A percentile compares a stretch with the other conserved stretches of the same genome.
Evolutionary conservation across 2,329 filamentous ascomycete genomes (phyloP).

Genomic region (Microcyclosporella mali): DNA sequence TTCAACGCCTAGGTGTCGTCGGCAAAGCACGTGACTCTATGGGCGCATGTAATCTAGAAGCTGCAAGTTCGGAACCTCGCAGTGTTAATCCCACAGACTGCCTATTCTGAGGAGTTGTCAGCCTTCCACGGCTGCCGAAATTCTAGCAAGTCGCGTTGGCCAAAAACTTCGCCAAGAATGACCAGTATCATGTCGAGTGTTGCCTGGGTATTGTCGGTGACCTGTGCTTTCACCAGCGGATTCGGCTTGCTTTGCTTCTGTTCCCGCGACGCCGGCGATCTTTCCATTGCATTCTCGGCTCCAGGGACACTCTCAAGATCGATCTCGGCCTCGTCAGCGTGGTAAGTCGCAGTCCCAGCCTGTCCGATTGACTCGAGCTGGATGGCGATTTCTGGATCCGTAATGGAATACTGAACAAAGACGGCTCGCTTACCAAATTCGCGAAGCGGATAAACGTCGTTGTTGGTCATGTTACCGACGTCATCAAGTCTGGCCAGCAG

Average conservation of each 20-base stretch:
- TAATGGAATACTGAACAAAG: constrained; percentile 26
- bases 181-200: constrained; percentile 90
- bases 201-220: constrained; percentile 37
- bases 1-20: no score
- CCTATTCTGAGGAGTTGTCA: neutral
- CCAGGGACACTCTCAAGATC: neutral
- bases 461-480: constrained; percentile 65
- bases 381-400: constrained; percentile 21
- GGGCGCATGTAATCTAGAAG: no score
- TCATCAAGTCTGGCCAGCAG: constrained; percentile 65
- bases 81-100: no score
- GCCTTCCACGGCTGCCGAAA: constrained; percentile 46
- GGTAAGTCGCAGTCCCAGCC: constrained; percentile 13
- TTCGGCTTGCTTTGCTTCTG: constrained; percentile 17
- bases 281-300: neutral
- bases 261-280: neutral
- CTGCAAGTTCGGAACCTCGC: no score
- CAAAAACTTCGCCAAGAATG: constrained; percentile 79
- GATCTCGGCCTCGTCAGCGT: neutral
- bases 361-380: constrained; percentile 19
- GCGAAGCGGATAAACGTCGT: constrained; percentile 68
- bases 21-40: no score
- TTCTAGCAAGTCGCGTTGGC: constrained; percentile 77
- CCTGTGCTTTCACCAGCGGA: neutral
- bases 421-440: constrained; percentile 70